Base-by-base conservation (phyloP, 306 rosid genomes). In the Cicer judaicum region DNA sequence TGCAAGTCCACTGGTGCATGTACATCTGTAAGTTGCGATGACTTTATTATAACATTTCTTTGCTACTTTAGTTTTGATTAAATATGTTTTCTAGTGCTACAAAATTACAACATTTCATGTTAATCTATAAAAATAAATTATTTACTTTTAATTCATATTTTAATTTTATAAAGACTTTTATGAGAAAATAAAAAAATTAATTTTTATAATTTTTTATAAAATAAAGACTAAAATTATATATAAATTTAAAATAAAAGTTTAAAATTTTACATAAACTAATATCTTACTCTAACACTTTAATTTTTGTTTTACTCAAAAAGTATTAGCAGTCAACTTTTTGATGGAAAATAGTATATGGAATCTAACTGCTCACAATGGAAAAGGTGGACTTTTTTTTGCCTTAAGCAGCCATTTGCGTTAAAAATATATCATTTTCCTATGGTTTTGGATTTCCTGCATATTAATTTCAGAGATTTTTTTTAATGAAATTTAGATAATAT, bases 261-360 rank as follows among this genome's bases (percentile, higher is more conserved):
- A 24, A 24, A 24, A 2, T 29, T 3, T 29, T 29, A 29, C 0
- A 29, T 3, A 29, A 2, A 3, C 4, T 2, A 24, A 24, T 2
- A 24, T 2, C 34, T 29, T 29, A 29, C 34, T 3, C 34, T 29
- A 3, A 24, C 3, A 24, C 29, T 24, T 24, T 21, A 21, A 29
- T 29, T 69, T 43, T 42, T 79, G 48, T 64, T 55, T 34, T 2
- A 15, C n/a, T 7, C 64, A 10, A 7, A 68, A 68, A 66, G 74
- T 57, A 47, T 61, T 67, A 56, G 38, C 76, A 79, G 88, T 88
- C 92, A 88, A 84, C 84, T 65, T 79, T 84, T 84, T 64, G 76
- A 68, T 70, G 60, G 83, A 81, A 80, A 81, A 84, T 77, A 2
- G 34, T 29, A 76, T 76, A 73, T 63, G 83, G 72, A 73, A 70